Conservation (phyloP, 2,329 filamentous ascomycete species). For the Nannizziopsis barbatae region DNA sequence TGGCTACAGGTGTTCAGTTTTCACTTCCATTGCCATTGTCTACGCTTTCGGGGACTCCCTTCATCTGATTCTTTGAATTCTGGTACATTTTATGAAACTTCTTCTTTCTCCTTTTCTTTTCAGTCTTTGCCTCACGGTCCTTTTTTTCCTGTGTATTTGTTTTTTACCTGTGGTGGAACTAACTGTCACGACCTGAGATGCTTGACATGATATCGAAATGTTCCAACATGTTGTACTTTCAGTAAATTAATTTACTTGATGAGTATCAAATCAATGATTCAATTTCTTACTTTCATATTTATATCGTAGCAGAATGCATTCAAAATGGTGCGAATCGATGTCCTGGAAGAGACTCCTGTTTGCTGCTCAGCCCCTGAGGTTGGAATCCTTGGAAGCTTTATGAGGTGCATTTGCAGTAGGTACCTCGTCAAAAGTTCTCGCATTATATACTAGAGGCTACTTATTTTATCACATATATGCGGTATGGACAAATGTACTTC, state of each 20-base stretch:
- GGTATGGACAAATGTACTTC: too few species aligned
- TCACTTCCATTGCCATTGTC: neutral
- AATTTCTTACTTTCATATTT: too few species aligned
- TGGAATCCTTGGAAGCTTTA: too few species aligned
- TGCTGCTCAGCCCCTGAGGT: too few species aligned
- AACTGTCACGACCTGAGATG: slow-evolving; percentile 2
- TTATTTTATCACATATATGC: too few species aligned
- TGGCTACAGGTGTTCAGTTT: neutral
- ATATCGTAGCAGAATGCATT: too few species aligned
- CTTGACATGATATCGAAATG: slow-evolving; percentile 1
- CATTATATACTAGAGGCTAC: too few species aligned
- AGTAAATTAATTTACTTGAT: neutral
- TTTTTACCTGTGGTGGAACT: slow-evolving; percentile 1
- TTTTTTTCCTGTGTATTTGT: neutral
- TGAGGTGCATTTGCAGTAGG: too few species aligned
- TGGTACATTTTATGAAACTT: slow-evolving; percentile 8
- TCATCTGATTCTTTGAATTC: slow-evolving; percentile 3
- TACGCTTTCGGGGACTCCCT: neutral
- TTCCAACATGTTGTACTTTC: slow-evolving; percentile 5
- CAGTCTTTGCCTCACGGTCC: neutral
- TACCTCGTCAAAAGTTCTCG: too few species aligned
- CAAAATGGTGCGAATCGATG: too few species aligned
- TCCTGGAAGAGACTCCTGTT: too few species aligned
- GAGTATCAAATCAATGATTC: too few species aligned
- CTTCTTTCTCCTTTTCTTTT: neutral